These are phyloP conservation scores for Tetrapisispora iriomotensis DNA, from an alignment of 805 yeast genomes.

Conservation along the genomic window DNA sequence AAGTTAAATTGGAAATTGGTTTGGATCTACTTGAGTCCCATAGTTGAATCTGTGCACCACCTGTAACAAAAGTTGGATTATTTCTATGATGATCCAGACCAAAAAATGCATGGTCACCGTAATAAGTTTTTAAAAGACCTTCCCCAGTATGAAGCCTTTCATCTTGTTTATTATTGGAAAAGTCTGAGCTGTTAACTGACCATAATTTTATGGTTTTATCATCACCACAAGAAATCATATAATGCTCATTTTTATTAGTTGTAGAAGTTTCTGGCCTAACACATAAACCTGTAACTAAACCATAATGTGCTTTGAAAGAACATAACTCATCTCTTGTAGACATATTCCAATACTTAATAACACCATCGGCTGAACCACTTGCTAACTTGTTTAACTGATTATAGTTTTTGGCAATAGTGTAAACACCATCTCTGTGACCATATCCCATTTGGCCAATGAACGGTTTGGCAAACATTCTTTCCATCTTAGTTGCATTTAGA, in stretches of 20 bases:
- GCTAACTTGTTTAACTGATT: slow-evolving; percentile 64
- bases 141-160: slow-evolving; percentile 29
- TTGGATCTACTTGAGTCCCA: slow-evolving; percentile 83
- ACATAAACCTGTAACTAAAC: slow-evolving; percentile 75
- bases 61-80: slow-evolving; percentile 74
- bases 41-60: slow-evolving; percentile 80
- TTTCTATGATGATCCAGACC: slow-evolving; percentile 79
- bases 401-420: slow-evolving; percentile 73
- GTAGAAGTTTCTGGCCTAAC: slow-evolving; percentile 45
- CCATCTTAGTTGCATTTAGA: slow-evolving; percentile 87
- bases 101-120: slow-evolving; percentile 76
- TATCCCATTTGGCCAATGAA: slow-evolving; percentile 89
- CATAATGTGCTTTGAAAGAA: slow-evolving; percentile 81
- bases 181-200: slow-evolving; percentile 57
- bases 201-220: slow-evolving; percentile 86
- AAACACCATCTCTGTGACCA: slow-evolving; percentile 94
- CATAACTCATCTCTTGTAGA: slow-evolving; percentile 65
- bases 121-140: slow-evolving; percentile 67
- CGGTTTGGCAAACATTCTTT: slow-evolving; percentile 95
- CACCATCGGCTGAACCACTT: slow-evolving; percentile 92
- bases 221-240: slow-evolving; percentile 73
- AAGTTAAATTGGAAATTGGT: slow-evolving; percentile 66
- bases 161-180: slow-evolving; percentile 25
- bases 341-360: slow-evolving; percentile 88
- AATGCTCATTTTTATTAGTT: slow-evolving; percentile 30